phyloP scores from a whole-genome alignment of 108 stramenopile genomes.

The Cylindrotheca fusiformis region DNA sequence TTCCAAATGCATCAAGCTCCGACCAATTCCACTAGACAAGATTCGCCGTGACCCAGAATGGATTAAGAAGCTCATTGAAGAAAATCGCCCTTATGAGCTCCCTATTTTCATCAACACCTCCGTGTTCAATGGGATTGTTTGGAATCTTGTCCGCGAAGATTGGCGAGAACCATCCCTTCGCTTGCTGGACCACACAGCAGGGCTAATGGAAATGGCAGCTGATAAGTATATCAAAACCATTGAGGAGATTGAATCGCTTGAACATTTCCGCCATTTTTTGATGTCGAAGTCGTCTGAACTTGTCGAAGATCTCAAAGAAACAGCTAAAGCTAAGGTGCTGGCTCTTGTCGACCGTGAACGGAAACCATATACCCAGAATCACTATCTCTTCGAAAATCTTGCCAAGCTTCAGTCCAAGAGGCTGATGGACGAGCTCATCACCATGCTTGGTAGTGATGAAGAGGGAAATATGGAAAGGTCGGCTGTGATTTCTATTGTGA shows the following conservation, averaged over 20 bases:
- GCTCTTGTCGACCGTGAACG: not conserved
- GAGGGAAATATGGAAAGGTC: slow-evolving; percentile 17
- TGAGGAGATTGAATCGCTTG: not conserved
- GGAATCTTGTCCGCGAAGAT: slow-evolving; percentile 46
- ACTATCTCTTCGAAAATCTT: not conserved
- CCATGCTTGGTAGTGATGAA: not conserved
- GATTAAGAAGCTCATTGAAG: slow-evolving; percentile 34
- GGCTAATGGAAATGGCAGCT: not conserved
- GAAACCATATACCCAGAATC: not conserved
- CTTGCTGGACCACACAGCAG: slow-evolving; percentile 27
- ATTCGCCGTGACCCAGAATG: slow-evolving; percentile 45
- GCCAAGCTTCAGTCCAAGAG: slow-evolving; percentile 1
- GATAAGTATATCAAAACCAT: not conserved
- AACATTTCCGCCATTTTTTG: not conserved
- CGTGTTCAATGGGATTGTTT: slow-evolving; percentile 46
- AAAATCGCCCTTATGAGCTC: slow-evolving; percentile 51
- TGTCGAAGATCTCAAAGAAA: slow-evolving; percentile 40
- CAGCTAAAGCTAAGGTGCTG: slow-evolving; percentile 23
- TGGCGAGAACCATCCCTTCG: slow-evolving; percentile 35
- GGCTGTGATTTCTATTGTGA: slow-evolving; percentile 31
- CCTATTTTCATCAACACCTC: slow-evolving; percentile 52
- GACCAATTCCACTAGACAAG: slow-evolving; percentile 26
- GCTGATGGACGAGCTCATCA: not conserved
- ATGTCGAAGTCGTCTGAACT: slow-evolving; percentile 16
- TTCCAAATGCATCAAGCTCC: not conserved